Evolutionary conservation across 371 early-diverging fungal genomes (phyloP), one percentile per base, ranked within the genome.

Genomic region (Mucor irregularis): DNA sequence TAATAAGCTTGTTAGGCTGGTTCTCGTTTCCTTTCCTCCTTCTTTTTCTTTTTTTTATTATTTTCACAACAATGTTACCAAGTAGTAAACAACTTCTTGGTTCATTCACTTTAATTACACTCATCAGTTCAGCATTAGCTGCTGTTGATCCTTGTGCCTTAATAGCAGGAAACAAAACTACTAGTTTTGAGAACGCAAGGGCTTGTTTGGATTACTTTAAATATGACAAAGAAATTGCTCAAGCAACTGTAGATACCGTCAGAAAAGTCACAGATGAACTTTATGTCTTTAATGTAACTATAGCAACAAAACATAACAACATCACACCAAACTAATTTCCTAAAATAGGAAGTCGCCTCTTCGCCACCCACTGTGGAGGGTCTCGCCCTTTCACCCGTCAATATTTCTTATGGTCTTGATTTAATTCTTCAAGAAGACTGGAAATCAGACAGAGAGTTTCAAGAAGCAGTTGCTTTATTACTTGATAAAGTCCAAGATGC

Each of bases 401-500:
- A 78, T 43, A 73, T 78, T 17, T 56, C 69, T 7, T 63, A 69
- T 24, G 75, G 73, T 19, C 62, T 78, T 33, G 66, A 73, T 29
- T 59, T 78, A n/a, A 78, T 78, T 16, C 29, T 66, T n/a, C 54
- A 69, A 13, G 60, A 74, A 47, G 56, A 73, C 2, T 78, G 78
- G 78, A 53, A 62, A 31, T 73, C 78, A 14, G 78, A 78, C 25
- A 58, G 73, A 53, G 71, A 61, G 30, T 78, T 78, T 56, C 78
- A 78, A 57, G 78, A 78, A 50, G 68, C 79, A 9, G 56, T 76
- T 62, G 73, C 79, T 4, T 62, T 76, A 35, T 48, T 76, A 19
- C 50, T 79, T 37, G 79, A 79, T 57, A 75, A 76, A 62, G 76
- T 79, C 3, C 73, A 76, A 55, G 79, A 76, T 49, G 76, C 79